A percentile compares a stretch with the other conserved stretches of the same genome.
phyloP scores from a whole-genome alignment of 306 rosid species.

The Myrica gale region DNA sequence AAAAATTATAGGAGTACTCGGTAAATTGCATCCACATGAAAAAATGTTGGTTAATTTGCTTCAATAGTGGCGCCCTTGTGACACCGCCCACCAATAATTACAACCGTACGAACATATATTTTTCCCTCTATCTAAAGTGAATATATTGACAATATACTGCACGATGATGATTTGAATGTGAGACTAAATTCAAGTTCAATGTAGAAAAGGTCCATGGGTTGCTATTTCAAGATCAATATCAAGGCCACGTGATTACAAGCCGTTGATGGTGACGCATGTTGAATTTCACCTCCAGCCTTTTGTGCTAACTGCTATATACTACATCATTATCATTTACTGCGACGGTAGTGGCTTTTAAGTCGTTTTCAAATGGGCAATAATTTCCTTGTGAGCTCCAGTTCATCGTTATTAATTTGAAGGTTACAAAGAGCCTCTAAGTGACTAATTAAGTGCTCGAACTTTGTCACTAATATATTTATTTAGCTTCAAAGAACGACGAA shows the following conservation, averaged over 20 bases:
- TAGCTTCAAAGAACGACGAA: not conserved
- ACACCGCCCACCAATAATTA: too few relatives aligned
- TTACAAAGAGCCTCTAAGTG: not conserved
- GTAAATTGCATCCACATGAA: too few relatives aligned
- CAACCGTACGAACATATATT: too few relatives aligned
- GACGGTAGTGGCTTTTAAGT: slow-evolving; percentile 12
- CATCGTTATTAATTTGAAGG: not conserved
- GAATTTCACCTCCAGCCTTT: not conserved
- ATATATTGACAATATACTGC: too few relatives aligned
- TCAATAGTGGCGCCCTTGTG: too few relatives aligned
- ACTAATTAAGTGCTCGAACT: not conserved
- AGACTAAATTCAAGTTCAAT: too few relatives aligned
- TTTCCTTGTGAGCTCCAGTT: not conserved
- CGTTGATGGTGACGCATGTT: slow-evolving; percentile 24
- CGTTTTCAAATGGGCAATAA: not conserved
- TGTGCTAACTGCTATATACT: slow-evolving; percentile 15
- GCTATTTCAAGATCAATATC: slow-evolving; percentile 13
- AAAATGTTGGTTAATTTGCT: too few relatives aligned
- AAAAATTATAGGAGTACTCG: too few relatives aligned
- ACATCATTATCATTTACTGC: slow-evolving; percentile 28
- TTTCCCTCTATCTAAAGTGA: too few relatives aligned
- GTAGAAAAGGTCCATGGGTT: not conserved
- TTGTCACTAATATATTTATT: not conserved
- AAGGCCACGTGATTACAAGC: slow-evolving; percentile 33
- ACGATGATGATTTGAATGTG: too few relatives aligned